A percentile compares a stretch with the other conserved stretches of the same genome.
These are phyloP conservation scores for Phaeotremella fagi DNA, from an alignment of 768 basidiomycete genomes.

Conservation along the genomic window DNA sequence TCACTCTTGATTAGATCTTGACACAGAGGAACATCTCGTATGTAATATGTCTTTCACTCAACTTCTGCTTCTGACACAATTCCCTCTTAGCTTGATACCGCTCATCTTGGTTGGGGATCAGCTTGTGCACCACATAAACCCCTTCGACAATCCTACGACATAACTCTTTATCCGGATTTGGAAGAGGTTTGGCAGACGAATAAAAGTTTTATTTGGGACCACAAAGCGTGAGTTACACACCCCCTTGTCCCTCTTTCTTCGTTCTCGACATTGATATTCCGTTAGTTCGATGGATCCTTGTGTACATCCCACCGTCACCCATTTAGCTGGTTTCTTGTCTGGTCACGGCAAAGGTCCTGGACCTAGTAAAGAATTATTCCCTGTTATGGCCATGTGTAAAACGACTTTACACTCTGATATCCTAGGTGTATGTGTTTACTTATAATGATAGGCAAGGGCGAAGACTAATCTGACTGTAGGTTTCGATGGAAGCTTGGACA, in stretches of 20 bases:
- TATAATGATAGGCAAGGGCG: background rate
- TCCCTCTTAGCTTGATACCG: conserved; percentile 29
- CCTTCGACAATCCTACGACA: conserved; percentile 31
- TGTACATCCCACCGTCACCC: conserved; percentile 38
- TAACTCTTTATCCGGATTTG: conserved; percentile 20
- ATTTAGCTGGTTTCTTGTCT: conserved; percentile 37
- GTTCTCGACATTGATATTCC: background rate
- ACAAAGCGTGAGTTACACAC: conserved; percentile 31
- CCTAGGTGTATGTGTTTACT: conserved; percentile 18
- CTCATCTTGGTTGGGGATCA: conserved; percentile 43
- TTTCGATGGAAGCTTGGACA: conserved; percentile 43
- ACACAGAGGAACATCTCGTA: conserved; percentile 38
- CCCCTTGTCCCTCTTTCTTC: background rate
- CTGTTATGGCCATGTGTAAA: conserved; percentile 45
- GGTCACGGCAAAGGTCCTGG: conserved; percentile 41
- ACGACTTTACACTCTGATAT: conserved; percentile 42
- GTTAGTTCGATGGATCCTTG: conserved; percentile 44
- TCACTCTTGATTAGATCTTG: conserved; percentile 16
- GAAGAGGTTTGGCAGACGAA: conserved; percentile 20
- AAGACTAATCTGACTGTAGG: conserved; percentile 9
- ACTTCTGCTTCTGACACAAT: background rate
- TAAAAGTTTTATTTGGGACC: conserved; percentile 46
- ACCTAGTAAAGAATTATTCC: conserved; percentile 38
- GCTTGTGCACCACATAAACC: conserved; percentile 45
- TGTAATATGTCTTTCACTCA: background rate